phyloP scores from a whole-genome alignment of 768 basidiomycete species.

The Pilatotrama ljubarskyi region DNA sequence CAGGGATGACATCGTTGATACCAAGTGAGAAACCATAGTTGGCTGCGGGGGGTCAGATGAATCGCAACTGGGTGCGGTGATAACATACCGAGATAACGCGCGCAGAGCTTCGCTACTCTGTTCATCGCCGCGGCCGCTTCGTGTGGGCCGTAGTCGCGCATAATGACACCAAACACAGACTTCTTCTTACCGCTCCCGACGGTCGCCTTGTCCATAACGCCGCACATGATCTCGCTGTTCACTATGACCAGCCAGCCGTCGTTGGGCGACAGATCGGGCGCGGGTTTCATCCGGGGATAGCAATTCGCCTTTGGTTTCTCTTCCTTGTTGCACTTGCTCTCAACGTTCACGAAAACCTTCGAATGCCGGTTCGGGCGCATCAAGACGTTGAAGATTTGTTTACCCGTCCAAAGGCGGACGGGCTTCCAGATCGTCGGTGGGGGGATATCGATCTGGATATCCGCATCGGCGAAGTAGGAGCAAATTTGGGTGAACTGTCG shows the following conservation, averaged over 20 bases:
- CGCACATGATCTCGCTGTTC: constrained; percentile 99
- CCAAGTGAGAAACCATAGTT: constrained; percentile 98
- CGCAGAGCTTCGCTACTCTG: constrained; percentile 91
- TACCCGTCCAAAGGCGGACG: constrained; percentile 92
- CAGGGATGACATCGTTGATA: constrained; percentile 98
- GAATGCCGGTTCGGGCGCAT: constrained; percentile 91
- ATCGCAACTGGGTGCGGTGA: not conserved
- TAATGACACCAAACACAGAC: constrained; percentile 96
- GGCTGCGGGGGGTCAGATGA: constrained; percentile 51
- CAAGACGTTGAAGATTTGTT: constrained; percentile 96
- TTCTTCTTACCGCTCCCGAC: constrained; percentile 99
- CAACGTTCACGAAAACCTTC: constrained; percentile 89
- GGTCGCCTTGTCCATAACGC: constrained; percentile 97
- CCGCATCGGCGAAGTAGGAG: constrained; percentile 90
- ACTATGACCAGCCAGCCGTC: constrained; percentile 97
- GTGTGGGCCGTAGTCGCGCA: constrained; percentile 94
- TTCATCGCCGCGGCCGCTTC: constrained; percentile 97
- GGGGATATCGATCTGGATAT: constrained; percentile 91
- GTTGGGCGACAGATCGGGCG: constrained; percentile 89
- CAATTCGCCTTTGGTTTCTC: constrained; percentile 67
- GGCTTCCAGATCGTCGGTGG: constrained; percentile 96
- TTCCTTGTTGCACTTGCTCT: constrained; percentile 91
- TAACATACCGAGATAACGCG: constrained; percentile 79
- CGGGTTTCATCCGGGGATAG: constrained; percentile 65
- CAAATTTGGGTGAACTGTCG: constrained; percentile 96